Percentiles rank a stretch among this genome's conserved stretches.
Evolutionary conservation across 2,329 filamentous ascomycete species (phyloP).

Genomic region (Botrytis byssoidea): DNA sequence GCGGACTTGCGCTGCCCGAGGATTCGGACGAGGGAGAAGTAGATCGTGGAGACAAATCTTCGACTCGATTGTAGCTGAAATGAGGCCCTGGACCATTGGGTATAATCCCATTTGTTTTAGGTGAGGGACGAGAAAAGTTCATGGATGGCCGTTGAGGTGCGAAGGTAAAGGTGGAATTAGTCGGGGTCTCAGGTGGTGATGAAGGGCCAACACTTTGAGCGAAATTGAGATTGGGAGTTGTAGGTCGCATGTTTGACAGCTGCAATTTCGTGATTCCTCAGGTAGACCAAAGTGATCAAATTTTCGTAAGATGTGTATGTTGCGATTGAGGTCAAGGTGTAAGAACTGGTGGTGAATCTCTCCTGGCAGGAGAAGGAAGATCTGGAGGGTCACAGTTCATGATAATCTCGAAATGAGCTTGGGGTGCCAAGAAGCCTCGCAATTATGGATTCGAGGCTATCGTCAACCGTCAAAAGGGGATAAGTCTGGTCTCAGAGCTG

Average conservation of each 20-base stretch:
- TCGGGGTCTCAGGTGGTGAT: constrained; percentile 51
- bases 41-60: constrained; percentile 44
- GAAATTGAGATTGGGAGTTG: constrained; percentile 45
- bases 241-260: constrained; percentile 41
- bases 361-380: constrained; percentile 39
- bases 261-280: constrained; percentile 16
- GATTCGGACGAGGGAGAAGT: constrained; percentile 36
- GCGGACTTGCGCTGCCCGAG: constrained; percentile 29
- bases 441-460: constrained; percentile 27
- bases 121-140: constrained; percentile 31
- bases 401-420: constrained; percentile 34
- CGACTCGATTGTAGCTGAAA: constrained; percentile 40
- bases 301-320: background rate
- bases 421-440: constrained; percentile 31
- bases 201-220: constrained; percentile 43
- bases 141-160: constrained; percentile 33
- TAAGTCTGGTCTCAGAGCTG: constrained; percentile 14
- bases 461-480: constrained; percentile 22
- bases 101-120: constrained; percentile 43
- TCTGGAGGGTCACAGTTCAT: constrained; percentile 40
- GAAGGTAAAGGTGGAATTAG: constrained; percentile 39
- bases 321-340: constrained; percentile 36
- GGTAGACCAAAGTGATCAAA: background rate
- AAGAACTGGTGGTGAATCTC: constrained; percentile 38
- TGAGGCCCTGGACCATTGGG: constrained; percentile 40